Conservation (phyloP, 73 alveolate species). For the Paramecium pentaurelia region DNA sequence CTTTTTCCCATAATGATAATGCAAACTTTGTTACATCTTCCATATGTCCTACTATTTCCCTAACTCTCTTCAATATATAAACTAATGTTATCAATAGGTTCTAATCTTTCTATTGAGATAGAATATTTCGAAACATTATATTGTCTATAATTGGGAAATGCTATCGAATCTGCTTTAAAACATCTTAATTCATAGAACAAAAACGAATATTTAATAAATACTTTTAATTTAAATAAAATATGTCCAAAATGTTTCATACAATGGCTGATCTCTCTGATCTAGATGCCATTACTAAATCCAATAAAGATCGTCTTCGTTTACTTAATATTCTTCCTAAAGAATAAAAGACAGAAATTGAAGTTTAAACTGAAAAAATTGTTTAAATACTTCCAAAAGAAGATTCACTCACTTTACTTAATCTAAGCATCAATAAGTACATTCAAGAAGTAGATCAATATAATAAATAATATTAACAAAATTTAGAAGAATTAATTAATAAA, state of each 20-base stretch:
- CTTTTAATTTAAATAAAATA: background rate
- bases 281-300: background rate
- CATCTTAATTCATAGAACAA: background rate
- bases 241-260: slow-evolving; percentile 19
- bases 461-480: background rate
- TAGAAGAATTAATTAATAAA: background rate
- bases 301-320: background rate
- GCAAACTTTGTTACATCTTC: background rate
- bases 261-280: background rate
- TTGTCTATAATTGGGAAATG: background rate
- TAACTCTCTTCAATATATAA: background rate
- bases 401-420: background rate
- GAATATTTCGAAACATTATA: background rate
- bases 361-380: background rate
- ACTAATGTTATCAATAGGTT: background rate
- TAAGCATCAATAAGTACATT: background rate
- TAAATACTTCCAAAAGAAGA: background rate
- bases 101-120: background rate
- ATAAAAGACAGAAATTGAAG: background rate
- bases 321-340: background rate
- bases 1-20: background rate
- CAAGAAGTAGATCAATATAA: background rate
- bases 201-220: background rate
- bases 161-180: background rate
- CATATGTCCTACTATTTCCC: background rate